A percentile compares a stretch with the other conserved stretches of the same genome.
Evolutionary conservation across 2,329 filamentous ascomycete genomes (phyloP).

Genomic region (Epichloe scottii): DNA sequence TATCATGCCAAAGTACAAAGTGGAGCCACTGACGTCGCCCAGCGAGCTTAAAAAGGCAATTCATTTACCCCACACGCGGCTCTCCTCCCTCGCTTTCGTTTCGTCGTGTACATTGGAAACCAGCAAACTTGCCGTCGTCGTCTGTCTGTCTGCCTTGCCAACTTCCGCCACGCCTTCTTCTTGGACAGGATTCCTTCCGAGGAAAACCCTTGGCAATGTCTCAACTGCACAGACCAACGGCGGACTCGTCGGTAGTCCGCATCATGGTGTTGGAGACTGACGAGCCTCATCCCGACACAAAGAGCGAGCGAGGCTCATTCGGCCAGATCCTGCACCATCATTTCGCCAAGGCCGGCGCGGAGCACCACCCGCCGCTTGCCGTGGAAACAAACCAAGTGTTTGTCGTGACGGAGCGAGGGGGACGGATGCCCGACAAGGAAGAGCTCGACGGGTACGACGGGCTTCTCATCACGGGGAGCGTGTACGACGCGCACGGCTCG

Average conservation of each 20-base stretch:
- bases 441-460: slow-evolving; percentile 55
- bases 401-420: slow-evolving; percentile 35
- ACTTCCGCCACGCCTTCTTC: too few species aligned
- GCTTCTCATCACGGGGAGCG: slow-evolving; percentile 60
- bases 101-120: too few species aligned
- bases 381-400: slow-evolving; percentile 43
- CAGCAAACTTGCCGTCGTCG: too few species aligned
- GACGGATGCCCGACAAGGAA: slow-evolving; percentile 31
- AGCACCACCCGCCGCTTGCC: slow-evolving; percentile 39
- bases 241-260: slow-evolving; percentile 17
- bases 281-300: slow-evolving; percentile 37
- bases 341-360: slow-evolving; percentile 36
- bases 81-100: too few species aligned
- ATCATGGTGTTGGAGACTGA: slow-evolving; percentile 48
- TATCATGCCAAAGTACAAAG: background rate
- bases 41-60: too few species aligned
- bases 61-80: too few species aligned
- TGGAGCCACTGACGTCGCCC: too few species aligned
- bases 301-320: slow-evolving; percentile 36
- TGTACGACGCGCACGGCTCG: slow-evolving; percentile 57
- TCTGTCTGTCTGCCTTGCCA: too few species aligned
- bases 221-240: slow-evolving; percentile 15
- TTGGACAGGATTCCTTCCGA: too few species aligned
- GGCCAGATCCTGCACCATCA: slow-evolving; percentile 39
- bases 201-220: slow-evolving; percentile 10